Percentiles rank a stretch among this genome's conserved stretches.
Conservation (phyloP, 441 rosid genomes). For the Adansonia madagascariensis region DNA sequence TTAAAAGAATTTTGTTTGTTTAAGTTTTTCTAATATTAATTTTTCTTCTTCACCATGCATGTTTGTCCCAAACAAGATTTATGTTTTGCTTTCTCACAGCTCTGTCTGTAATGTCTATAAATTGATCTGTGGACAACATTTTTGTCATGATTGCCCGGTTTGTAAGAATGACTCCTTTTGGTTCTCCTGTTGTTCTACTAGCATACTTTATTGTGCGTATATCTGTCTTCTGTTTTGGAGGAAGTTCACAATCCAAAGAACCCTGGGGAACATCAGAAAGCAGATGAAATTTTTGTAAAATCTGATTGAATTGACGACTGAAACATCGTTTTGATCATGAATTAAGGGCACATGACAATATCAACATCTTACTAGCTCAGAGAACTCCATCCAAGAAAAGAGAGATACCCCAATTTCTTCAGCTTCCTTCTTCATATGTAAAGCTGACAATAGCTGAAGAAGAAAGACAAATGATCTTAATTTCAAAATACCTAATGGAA, state of each 20-base stretch:
- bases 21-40: too few relatives aligned
- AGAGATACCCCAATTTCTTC: slow-evolving; percentile 67
- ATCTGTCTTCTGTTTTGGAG: slow-evolving; percentile 65
- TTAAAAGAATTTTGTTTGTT: not conserved
- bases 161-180: slow-evolving; percentile 84
- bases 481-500: too few relatives aligned
- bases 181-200: slow-evolving; percentile 96
- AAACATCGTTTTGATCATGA: not conserved
- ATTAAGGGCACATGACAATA: not conserved
- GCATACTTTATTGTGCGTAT: slow-evolving; percentile 92
- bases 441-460: slow-evolving; percentile 81
- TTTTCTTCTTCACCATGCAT: too few relatives aligned
- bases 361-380: slow-evolving; percentile 48
- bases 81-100: slow-evolving; percentile 44
- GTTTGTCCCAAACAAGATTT: too few relatives aligned
- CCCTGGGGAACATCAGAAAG: slow-evolving; percentile 48
- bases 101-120: slow-evolving; percentile 61
- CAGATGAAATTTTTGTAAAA: not conserved
- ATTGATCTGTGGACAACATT: slow-evolving; percentile 71
- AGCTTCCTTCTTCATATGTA: slow-evolving; percentile 66
- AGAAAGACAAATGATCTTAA: not conserved
- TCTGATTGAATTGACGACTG: not conserved
- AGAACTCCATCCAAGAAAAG: slow-evolving; percentile 82
- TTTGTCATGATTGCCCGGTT: slow-evolving; percentile 67
- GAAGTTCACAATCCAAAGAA: slow-evolving; percentile 57